Evolutionary conservation across 2,329 filamentous ascomycete genomes (phyloP).

Genomic region (Hymenoscyphus salicellus): DNA sequence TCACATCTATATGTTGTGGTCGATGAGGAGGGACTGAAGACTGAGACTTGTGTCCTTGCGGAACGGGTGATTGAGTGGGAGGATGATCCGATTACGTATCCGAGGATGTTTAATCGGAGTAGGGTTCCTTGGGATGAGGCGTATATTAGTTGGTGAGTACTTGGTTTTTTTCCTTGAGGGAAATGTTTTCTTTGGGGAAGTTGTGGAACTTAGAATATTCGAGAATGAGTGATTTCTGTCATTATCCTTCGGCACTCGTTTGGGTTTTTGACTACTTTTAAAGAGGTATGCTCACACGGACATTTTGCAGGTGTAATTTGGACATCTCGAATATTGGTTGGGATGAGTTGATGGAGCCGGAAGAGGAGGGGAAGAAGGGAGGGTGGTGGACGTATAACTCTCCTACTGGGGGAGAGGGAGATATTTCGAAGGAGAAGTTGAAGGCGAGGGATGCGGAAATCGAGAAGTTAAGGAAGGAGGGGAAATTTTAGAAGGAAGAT

Average conservation of each 20-base stretch:
- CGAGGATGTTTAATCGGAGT: not conserved
- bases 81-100: not conserved
- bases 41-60: not conserved
- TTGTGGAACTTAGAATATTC: not conserved
- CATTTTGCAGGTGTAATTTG: no score
- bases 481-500: not conserved
- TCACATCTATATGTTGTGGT: not conserved
- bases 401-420: no score
- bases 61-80: not conserved
- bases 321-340: no score
- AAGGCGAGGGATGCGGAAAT: not conserved
- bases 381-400: no score
- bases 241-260: no score
- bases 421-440: no score
- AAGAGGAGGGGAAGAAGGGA: not conserved
- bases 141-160: not conserved
- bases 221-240: not conserved
- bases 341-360: not conserved
- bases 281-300: no score
- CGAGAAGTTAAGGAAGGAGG: not conserved
- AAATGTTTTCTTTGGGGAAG: not conserved
- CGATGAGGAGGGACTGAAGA: not conserved
- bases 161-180: not conserved
- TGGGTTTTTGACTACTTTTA: no score
- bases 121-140: not conserved